These are phyloP conservation scores for Eucalyptus albens DNA, from an alignment of 345 rosid genomes.

Conservation along the genomic window DNA sequence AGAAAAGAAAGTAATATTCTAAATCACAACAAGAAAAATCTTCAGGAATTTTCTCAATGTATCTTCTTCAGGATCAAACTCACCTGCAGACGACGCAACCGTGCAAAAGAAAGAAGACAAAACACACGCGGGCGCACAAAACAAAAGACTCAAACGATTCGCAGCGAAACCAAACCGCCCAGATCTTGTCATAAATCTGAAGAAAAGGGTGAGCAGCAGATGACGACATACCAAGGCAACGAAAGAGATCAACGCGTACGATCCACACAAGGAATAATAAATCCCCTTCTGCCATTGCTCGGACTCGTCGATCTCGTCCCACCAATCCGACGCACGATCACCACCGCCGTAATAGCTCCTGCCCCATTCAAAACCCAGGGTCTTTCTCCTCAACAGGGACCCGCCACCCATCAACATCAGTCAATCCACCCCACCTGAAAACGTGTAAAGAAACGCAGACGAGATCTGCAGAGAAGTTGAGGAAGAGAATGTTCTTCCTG, in stretches of 20 bases:
- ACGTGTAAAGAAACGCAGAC: not conserved
- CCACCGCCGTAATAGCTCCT: not conserved
- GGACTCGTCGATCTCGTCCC: constrained; percentile 2
- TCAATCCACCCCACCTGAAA: not conserved
- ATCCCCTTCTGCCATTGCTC: constrained; percentile 2
- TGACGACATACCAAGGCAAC: not conserved
- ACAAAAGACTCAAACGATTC: not conserved
- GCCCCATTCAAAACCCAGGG: not conserved
- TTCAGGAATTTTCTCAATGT: not conserved
- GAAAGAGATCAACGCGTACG: constrained; percentile 1
- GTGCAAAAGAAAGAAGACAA: not conserved
- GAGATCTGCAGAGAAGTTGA: not conserved
- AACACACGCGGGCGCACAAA: not conserved
- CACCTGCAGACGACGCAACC: not conserved
- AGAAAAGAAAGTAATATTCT: not conserved
- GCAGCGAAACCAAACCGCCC: not conserved
- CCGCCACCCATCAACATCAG: not conserved
- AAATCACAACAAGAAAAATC: not conserved
- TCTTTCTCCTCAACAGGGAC: not conserved
- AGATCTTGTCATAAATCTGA: not conserved
- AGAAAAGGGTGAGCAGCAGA: not conserved
- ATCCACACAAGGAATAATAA: not conserved
- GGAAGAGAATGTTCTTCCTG: not conserved
- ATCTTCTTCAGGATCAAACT: not conserved
- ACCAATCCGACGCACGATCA: not conserved